Base-by-base conservation (phyloP, 257 asterid genomes). In the Paraleonurus japonicus region DNA sequence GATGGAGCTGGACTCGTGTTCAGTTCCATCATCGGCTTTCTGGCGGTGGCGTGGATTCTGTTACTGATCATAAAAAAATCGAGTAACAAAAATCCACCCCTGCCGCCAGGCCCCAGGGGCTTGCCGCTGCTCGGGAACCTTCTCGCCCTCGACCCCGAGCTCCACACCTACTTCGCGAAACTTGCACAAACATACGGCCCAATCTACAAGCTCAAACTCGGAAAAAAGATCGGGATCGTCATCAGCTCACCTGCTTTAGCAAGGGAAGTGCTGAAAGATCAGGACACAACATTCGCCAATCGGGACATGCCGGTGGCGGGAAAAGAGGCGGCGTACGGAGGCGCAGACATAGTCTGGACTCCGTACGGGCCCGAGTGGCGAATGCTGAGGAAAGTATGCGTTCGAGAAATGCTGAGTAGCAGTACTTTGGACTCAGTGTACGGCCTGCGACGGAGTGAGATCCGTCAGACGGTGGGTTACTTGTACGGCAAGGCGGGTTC, bases 291-390 rank as follows among this genome's bases (percentile, higher is more conserved):
- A 3, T 91, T 91, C 24, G 96, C 96, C 53, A 91, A 89, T 64
- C 86, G 96, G 0, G 97, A 89, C 41, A 80, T 84, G 9, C 95
- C 96, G 3, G 89, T 72, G 59, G 96, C 91, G 0, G 96, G 79
- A 5, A 63, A 24, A 16, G 91, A 79, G 65, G 85, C 86, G 0
- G 8, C 90, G 0, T 90, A 88, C 62, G 97, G 97, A 10, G 96
- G 96, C 35, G 4, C 6, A 0, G 91, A 91, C 76, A 89, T 91
- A 3, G 90, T 73, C 0, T 91, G 95, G 91, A 84, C 59, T 2
- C 91, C 92, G 1, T 84, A 89, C 58, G 97, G 97, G 0, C 82
- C 95, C 0, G 88, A 85, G 28, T 91, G 96, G 97, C 79, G 92
- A 61, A 85, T 89, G 95, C 57, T 91, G 74, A 72, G 97, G 70